Conservation (phyloP, 2,329 filamentous ascomycete genomes). For the Monosporascus sp. region DNA sequence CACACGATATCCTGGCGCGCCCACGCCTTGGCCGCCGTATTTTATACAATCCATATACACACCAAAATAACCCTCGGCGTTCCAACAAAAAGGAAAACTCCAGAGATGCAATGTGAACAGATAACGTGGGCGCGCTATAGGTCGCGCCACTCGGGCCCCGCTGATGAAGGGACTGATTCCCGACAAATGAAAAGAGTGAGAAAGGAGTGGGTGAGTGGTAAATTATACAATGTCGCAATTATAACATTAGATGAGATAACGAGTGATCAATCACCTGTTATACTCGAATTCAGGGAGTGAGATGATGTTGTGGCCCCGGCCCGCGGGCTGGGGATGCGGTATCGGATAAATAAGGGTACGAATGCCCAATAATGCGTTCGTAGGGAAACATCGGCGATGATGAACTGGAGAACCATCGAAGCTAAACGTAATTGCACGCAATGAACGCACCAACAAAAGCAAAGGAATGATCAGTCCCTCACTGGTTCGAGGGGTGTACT, state of each 20-base stretch:
- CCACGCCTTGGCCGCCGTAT: neutral
- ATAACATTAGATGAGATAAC: neutral
- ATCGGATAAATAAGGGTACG: too few relatives aligned
- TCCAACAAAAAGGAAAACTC: neutral
- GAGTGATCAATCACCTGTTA: neutral
- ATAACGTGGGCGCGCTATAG: neutral
- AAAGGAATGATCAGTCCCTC: neutral
- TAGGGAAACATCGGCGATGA: neutral
- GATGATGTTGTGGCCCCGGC: neutral
- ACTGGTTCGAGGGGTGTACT: slow-evolving; percentile 3
- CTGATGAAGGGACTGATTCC: neutral
- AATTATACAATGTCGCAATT: neutral
- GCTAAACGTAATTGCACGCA: neutral
- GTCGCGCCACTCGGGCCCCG: neutral
- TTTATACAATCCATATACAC: neutral
- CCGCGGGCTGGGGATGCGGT: too few relatives aligned
- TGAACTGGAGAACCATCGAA: neutral
- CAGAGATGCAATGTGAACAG: neutral
- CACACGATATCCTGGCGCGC: too few relatives aligned
- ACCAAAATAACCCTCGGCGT: neutral
- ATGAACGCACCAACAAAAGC: neutral
- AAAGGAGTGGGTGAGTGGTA: neutral
- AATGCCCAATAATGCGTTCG: too few relatives aligned
- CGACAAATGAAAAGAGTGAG: neutral
- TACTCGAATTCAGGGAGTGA: neutral